Conservation (phyloP, 768 basidiomycete species). For the Candolleomyces eurysporus region DNA sequence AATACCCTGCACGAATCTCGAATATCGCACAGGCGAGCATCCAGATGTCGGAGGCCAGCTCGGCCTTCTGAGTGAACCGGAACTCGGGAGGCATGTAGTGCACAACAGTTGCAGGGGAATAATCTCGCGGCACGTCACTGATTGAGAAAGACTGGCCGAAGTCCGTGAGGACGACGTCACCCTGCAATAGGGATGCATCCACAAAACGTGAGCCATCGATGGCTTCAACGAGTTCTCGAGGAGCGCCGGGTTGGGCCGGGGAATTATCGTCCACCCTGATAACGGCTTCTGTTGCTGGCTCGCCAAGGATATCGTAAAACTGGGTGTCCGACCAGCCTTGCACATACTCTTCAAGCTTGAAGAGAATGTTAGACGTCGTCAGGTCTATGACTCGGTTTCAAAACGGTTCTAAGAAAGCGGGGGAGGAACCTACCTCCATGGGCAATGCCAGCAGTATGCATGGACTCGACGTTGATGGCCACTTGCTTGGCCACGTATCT, state of each 20-base stretch:
- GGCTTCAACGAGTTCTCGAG: constrained; percentile 24
- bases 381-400: constrained; percentile 25
- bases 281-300: constrained; percentile 25
- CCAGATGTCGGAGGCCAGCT: constrained; percentile 37
- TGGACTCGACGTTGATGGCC: constrained; percentile 19
- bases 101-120: constrained; percentile 29
- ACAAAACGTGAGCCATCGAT: constrained; percentile 18
- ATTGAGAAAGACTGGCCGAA: constrained; percentile 36
- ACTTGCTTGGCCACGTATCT: constrained; percentile 33
- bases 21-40: constrained; percentile 40
- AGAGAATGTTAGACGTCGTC: constrained; percentile 38
- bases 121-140: constrained; percentile 21
- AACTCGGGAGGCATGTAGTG: constrained; percentile 35
- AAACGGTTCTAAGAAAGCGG: not conserved
- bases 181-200: constrained; percentile 25
- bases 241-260: constrained; percentile 24
- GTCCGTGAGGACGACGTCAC: constrained; percentile 28
- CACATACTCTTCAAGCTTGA: constrained; percentile 23
- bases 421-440: constrained; percentile 32
- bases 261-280: constrained; percentile 19
- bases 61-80: constrained; percentile 27
- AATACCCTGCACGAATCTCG: constrained; percentile 38
- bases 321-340: constrained; percentile 31
- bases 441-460: constrained; percentile 31
- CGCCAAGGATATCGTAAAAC: constrained; percentile 28